Evolutionary conservation across 2,329 filamentous ascomycete genomes (phyloP).

Genomic region (Aspergillus luchuensis): DNA sequence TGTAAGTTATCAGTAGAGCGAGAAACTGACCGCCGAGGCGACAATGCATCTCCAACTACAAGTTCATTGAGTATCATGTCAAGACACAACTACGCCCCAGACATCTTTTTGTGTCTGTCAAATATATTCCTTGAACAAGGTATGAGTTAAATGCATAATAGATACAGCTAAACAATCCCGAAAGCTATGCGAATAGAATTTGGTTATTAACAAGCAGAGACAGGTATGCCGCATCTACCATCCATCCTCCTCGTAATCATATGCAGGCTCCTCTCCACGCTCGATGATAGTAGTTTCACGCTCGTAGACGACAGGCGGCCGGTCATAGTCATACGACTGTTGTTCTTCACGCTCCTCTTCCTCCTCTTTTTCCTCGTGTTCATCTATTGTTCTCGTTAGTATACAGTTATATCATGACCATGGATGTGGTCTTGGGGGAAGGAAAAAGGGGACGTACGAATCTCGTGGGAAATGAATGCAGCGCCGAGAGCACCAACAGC

Average conservation of each 20-base stretch:
- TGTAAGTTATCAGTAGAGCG: too few relatives aligned
- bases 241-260: neutral
- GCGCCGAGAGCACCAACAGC: constrained; percentile 60
- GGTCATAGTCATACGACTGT: neutral
- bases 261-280: constrained; percentile 4
- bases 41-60: too few relatives aligned
- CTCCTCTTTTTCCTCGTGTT: constrained; percentile 9
- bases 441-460: constrained; percentile 49
- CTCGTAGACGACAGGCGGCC: neutral
- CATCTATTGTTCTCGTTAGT: constrained; percentile 4
- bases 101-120: too few relatives aligned
- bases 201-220: neutral
- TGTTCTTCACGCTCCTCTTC: neutral
- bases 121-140: neutral
- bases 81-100: too few relatives aligned
- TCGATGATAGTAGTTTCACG: neutral
- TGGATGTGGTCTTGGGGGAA: neutral
- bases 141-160: neutral
- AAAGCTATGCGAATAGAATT: neutral
- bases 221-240: neutral
- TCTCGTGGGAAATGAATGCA: constrained; percentile 58
- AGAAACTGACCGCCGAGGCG: too few relatives aligned
- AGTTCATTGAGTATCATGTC: too few relatives aligned
- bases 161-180: neutral
- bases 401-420: neutral